Evolutionary conservation across 2,329 filamentous ascomycete genomes (phyloP), one percentile per base, ranked within the genome.

Genomic region (Aspergillus brasiliensis): DNA sequence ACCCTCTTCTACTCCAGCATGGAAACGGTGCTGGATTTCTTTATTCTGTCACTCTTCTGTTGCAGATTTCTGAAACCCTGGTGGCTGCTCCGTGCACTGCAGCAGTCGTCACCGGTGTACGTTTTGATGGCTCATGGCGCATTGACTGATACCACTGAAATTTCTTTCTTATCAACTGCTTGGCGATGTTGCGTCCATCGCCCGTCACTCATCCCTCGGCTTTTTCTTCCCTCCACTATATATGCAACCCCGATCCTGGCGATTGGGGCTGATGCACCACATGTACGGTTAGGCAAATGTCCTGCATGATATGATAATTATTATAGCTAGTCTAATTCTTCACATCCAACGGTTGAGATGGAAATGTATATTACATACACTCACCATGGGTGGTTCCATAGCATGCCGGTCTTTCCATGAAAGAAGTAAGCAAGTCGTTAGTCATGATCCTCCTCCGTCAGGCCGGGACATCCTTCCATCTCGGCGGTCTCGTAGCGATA

Each of bases 401-500:
- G 31, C 31, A 34, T 11, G 31, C 31, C 31, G 25, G 56, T 56
- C 58, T n/a, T n/a, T 31, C 52, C 61, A 56, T 23, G 57, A 49
- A 65, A 55, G 11, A 27, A 47, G 37, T 40, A 57, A 5, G 21
- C 25, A 27, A 60, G 27, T 52, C 40, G 40, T 85, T 73, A 88
- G 67, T 86, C 86, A 71, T 88, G 86, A 69, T 97, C 93, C 70
- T 97, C 92, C 76, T 97, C 95, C 0, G 87, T 90, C 37, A 88
- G 58, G 0, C 95, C 95, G 0, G 95, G 94, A 81, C 95, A 99
- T 0, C 91, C 93, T 11, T 95, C 91, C 89, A 97, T 88, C 70
- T 92, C 87, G 0, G 68, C 66, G 17, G 73, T 73, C 31, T 87
- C 84, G 73, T 97, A 99, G 55, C 81, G 81, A 75, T 84, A 90